phyloP scores from a whole-genome alignment of 1,139 yeast species.

The Scheffersomyces segobiensis region DNA sequence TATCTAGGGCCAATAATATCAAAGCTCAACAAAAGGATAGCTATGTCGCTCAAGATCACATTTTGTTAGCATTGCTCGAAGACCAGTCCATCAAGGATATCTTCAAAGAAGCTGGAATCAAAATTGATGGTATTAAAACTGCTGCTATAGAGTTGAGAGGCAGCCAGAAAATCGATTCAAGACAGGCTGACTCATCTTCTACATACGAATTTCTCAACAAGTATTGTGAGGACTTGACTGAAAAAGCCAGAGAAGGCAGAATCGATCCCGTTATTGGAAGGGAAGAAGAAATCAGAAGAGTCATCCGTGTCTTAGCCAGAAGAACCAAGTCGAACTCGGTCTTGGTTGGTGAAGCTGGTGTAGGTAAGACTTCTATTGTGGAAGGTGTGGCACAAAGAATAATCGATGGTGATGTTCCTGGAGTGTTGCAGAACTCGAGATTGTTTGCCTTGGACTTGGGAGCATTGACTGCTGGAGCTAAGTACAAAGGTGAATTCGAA shows the following conservation, averaged over 20 bases:
- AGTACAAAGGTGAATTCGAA: constrained; percentile 97
- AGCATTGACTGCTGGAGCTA: constrained; percentile 97
- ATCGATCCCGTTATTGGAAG: constrained; percentile 98
- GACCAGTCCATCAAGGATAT: constrained; percentile 69
- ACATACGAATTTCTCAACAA: constrained; percentile 81
- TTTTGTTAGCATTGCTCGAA: constrained; percentile 79
- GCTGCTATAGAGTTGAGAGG: constrained; percentile 90
- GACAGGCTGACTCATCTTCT: constrained; percentile 89
- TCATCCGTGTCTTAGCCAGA: constrained; percentile 90
- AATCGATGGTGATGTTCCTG: constrained; percentile 93
- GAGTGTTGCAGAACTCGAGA: constrained; percentile 75
- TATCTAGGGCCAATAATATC: constrained; percentile 70
- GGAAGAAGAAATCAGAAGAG: constrained; percentile 95
- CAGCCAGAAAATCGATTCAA: constrained; percentile 85
- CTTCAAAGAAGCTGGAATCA: constrained; percentile 74
- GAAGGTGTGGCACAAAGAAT: constrained; percentile 99
- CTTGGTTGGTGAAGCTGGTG: constrained; percentile 98
- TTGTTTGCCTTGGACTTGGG: constrained; percentile 90
- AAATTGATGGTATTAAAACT: constrained; percentile 68
- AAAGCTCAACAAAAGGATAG: constrained; percentile 87
- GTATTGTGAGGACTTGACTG: constrained; percentile 92
- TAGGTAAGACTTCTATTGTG: constrained; percentile 96
- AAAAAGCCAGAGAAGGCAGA: constrained; percentile 89
- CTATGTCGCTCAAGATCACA: constrained; percentile 92
- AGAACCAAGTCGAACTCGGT: constrained; percentile 96